Base-by-base conservation (phyloP, 169 alveolate species). In the Theileria parva region DNA sequence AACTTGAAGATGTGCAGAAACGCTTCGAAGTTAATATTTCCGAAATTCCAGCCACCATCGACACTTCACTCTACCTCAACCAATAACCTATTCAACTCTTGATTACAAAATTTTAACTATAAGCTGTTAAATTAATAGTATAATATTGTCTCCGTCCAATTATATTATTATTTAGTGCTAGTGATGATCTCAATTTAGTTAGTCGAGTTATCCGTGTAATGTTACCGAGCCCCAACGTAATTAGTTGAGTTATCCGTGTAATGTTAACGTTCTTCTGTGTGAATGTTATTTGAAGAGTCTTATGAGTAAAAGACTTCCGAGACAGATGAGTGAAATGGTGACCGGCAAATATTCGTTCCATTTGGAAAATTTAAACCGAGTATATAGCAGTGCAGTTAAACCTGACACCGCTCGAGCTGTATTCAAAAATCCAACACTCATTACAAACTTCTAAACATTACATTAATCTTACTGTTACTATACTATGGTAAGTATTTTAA, bases 11-110 rank as follows among this genome's bases (percentile, higher is more conserved):
- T 74, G 99, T 97, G 65, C 99, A 97, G 87, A 94, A 96, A 86
- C 95, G 99, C 77, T 98, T 97, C 89, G 99, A 97, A 84, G 99
- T 98, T 67, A 97, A 96, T 81, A 96, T 98, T 78, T 95, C 98
- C 12, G 99, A 95, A 81, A 96, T 98, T 94, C 99, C 99, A 39
- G 95, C 92, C 74, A 86, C 93, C 50, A 95, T 96, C 59, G 98
- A 97, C 92, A 92, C 97, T 19, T 92, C 97, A 30, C 94, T 92
- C 53, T 96, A 96, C 89, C 85, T 87, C 74, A 93, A 27, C 12
- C 25, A 15, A 12, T 48, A 0, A 9, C n/a, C 28, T 15, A 44
- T 44, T 44, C 17, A 1, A 44, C 53, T 13, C 3, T 1, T 44
- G 1, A 21, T 30, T 15, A 27, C 17, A 32, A 32, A 67, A 68